Percentiles rank a stretch among this genome's conserved stretches.
phyloP scores from a whole-genome alignment of 1,139 yeast genomes.

The Entelexis paramagnoliae region DNA sequence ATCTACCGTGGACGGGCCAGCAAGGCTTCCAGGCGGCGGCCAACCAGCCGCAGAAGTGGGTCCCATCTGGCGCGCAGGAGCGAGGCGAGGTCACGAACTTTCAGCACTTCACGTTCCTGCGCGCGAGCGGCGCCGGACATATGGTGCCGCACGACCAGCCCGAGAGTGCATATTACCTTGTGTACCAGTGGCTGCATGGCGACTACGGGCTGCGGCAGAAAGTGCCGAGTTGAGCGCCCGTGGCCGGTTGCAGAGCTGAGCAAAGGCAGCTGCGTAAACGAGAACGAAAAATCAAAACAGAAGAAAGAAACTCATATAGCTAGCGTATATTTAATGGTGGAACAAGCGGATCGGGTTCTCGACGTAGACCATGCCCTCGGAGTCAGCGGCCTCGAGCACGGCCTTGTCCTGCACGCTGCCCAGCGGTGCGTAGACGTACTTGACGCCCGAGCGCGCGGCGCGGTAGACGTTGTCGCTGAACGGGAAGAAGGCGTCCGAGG shows the following conservation, averaged over 20 bases:
- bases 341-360: conserved; percentile 94
- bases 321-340: conserved; percentile 56
- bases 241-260: too few species aligned
- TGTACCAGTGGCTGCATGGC: conserved; percentile 55
- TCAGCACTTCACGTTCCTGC: conserved; percentile 48
- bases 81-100: conserved; percentile 51
- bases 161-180: conserved; percentile 57
- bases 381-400: conserved; percentile 90
- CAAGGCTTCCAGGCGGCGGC: conserved; percentile 30
- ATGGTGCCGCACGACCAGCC: conserved; percentile 80
- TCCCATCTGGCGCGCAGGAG: conserved; percentile 34
- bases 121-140: conserved; percentile 57
- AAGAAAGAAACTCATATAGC: not conserved
- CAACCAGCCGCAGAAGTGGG: conserved; percentile 33
- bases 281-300: not conserved
- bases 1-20: conserved; percentile 50
- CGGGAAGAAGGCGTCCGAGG: conserved; percentile 99
- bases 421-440: conserved; percentile 89
- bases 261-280: not conserved
- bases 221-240: not conserved
- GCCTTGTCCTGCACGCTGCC: conserved; percentile 98
- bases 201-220: conserved; percentile 14
- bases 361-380: conserved; percentile 74
- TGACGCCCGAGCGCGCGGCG: conserved; percentile 93
- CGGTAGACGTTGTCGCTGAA: conserved; percentile 98